phyloP scores from a whole-genome alignment of 352 stramenopile genomes.

The Pythium grandisporangium region DNA sequence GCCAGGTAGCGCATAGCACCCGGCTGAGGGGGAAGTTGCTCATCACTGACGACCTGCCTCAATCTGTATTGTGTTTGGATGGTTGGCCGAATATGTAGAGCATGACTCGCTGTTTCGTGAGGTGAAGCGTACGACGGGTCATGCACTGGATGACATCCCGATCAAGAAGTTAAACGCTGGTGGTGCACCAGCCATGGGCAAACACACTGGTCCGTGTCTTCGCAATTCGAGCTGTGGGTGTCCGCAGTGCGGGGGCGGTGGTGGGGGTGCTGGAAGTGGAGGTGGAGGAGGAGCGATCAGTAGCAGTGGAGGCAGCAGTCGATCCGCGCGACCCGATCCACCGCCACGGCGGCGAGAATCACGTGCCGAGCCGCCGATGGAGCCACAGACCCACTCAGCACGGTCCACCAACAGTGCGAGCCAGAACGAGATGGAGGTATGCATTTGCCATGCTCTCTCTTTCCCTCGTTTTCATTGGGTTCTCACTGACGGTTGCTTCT shows the following conservation, averaged over 20 bases:
- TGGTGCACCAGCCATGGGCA: constrained; percentile 4
- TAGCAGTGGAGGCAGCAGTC: neutral
- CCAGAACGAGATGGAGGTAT: constrained; percentile 46
- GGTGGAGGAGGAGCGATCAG: too few relatives aligned
- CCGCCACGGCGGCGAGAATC: constrained; percentile 30
- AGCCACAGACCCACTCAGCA: constrained; percentile 17
- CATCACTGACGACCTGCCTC: too few relatives aligned
- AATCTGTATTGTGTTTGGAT: too few relatives aligned
- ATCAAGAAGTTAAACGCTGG: constrained; percentile 23
- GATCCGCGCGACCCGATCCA: neutral
- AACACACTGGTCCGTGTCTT: constrained; percentile 41
- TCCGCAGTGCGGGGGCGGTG: constrained; percentile 37
- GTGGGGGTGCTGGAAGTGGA: too few relatives aligned
- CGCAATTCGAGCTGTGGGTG: constrained; percentile 66
- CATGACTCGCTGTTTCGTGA: constrained; percentile 75
- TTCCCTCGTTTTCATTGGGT: too few relatives aligned
- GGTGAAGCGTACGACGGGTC: constrained; percentile 68
- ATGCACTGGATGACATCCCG: constrained; percentile 53
- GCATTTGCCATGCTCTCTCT: too few relatives aligned
- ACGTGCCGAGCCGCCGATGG: constrained; percentile 5
- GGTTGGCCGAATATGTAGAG: constrained; percentile 41
- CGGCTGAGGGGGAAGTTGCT: neutral
- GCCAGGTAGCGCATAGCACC: constrained; percentile 25
- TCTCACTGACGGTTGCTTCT: too few relatives aligned
- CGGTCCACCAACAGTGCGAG: constrained; percentile 7